Evolutionary conservation across 108 stramenopile species (phyloP), one percentile per base, ranked within the genome.

Genomic region (Pseudonitzschia delicatissima): DNA sequence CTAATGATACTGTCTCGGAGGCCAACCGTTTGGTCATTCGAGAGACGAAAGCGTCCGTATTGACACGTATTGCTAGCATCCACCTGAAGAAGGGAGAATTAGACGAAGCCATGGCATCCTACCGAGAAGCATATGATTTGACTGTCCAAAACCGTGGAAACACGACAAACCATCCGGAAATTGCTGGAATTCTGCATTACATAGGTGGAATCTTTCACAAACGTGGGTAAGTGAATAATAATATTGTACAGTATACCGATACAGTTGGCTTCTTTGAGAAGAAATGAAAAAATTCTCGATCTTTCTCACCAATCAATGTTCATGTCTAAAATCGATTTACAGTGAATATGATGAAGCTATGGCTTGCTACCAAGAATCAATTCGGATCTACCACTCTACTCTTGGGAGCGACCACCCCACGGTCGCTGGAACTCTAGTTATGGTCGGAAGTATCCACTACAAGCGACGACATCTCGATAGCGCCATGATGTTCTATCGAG

Each of bases 371-470:
- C 83, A 86, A 69, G 83, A 91, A 62, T 83, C 87, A 3, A 85
- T 87, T 62, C 81, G 87, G 12, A 86, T 91, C 65, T 87, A 86
- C 58, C 86, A 90, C 51, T 28, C 78, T 12, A 87, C 86, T 9
- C 65, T 90, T 12, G 89, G 89, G 34, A 80, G 82, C 0, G 84
- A 82, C 32, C 80, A 90, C 62, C 86, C 89, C 18, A 80, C 82
- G 2, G 89, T 87, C 9, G 89, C 89, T 15, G 83, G 86, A 15
- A 90, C 89, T 20, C 48, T 90, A 5, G 89, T 90, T 0, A 87
- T 85, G 81, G 85, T 90, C 57, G 89, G 89, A 32, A 85, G 84
- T 48, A 78, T 90, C 35, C 80, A 87, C 57, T 90, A 90, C 78
- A 85, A 85, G 65, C 71, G 73, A 31, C 77, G 86, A 39, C 83